Conservation (phyloP, 345 rosid genomes). For the Euphorbia peplus region DNA sequence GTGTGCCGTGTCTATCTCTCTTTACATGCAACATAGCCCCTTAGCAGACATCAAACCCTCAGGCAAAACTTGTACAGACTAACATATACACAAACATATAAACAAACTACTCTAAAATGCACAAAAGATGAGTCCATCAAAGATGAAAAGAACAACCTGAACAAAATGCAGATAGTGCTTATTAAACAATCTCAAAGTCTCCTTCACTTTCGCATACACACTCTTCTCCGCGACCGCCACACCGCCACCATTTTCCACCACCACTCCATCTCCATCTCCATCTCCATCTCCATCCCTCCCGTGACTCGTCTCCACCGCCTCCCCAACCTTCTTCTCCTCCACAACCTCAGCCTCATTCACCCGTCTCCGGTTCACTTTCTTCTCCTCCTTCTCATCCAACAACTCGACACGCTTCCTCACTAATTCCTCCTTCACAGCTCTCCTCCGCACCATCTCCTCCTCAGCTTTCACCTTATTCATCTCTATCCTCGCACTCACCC, state of each 20-base stretch:
- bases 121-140: background rate
- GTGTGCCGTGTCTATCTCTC: too few relatives aligned
- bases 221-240: constrained; percentile 35
- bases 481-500: constrained; percentile 46
- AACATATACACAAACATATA: background rate
- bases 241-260: constrained; percentile 1
- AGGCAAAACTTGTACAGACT: background rate
- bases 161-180: constrained; percentile 74
- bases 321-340: background rate
- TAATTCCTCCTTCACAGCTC: constrained; percentile 49
- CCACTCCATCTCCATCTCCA: background rate
- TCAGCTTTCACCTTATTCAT: constrained; percentile 32
- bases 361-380: constrained; percentile 20
- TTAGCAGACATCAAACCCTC: too few relatives aligned
- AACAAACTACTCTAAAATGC: background rate
- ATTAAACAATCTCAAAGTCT: constrained; percentile 72
- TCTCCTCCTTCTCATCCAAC: constrained; percentile 24
- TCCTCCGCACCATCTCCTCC: constrained; percentile 37
- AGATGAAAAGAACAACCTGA: constrained; percentile 59
- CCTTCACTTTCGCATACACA: constrained; percentile 55
- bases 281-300: background rate
- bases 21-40: too few relatives aligned
- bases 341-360: constrained; percentile 12
- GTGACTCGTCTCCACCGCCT: background rate
- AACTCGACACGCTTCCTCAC: constrained; percentile 40